Conservation (phyloP, 78 protist species). For the Dictyostelium brefeldianum region DNA sequence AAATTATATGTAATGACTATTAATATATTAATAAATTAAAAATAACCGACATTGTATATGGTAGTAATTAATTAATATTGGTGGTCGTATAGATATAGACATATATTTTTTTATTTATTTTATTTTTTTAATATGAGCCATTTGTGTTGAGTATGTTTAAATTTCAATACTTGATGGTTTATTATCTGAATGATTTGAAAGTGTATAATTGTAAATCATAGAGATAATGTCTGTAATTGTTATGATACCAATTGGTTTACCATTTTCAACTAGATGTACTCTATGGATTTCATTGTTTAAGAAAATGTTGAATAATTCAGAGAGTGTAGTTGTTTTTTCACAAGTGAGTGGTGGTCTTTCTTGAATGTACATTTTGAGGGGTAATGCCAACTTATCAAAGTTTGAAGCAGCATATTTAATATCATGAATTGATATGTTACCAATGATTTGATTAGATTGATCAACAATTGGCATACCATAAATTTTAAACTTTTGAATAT, state of each 20-base stretch:
- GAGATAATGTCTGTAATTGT: slow-evolving; percentile 52
- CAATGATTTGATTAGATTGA: slow-evolving; percentile 30
- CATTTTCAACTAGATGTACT: slow-evolving; percentile 50
- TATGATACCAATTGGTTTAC: slow-evolving; percentile 48
- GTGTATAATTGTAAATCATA: slow-evolving; percentile 29
- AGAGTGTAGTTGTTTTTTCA: slow-evolving; percentile 17
- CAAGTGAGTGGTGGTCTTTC: slow-evolving; percentile 56
- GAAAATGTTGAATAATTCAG: slow-evolving; percentile 34
- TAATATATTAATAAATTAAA: too few species aligned
- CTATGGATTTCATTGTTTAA: slow-evolving; percentile 32
- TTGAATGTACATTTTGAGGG: slow-evolving; percentile 30
- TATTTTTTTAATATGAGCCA: too few species aligned
- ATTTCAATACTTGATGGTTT: neutral
- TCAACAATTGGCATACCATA: slow-evolving; percentile 79
- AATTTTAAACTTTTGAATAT: slow-evolving; percentile 39
- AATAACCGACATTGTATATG: too few species aligned
- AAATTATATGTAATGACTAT: too few species aligned
- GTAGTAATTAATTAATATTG: too few species aligned
- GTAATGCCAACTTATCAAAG: slow-evolving; percentile 50
- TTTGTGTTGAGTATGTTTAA: too few species aligned
- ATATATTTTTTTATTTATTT: neutral
- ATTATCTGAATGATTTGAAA: neutral
- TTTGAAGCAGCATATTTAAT: slow-evolving; percentile 27
- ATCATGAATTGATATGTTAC: slow-evolving; percentile 67
- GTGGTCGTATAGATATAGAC: too few species aligned